A percentile compares a stretch with the other conserved stretches of the same genome.
These are phyloP conservation scores for Boehmeria nivea DNA, from an alignment of 306 rosid genomes.

Conservation along the genomic window DNA sequence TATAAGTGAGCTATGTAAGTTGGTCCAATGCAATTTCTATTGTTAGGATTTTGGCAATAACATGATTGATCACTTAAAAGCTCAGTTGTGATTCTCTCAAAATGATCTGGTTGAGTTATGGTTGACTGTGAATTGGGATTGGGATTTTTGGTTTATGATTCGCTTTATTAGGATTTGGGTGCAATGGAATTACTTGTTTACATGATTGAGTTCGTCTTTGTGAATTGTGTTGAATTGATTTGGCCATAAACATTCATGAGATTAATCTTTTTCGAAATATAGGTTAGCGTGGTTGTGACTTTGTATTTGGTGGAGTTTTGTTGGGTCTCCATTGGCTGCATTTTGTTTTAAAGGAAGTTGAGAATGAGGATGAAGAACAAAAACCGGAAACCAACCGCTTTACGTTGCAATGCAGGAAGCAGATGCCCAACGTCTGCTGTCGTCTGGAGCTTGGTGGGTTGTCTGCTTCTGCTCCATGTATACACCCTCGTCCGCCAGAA, in stretches of 20 bases:
- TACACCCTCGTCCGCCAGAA: constrained; percentile 37
- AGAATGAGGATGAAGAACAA: constrained; percentile 85
- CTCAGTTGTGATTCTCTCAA: not conserved
- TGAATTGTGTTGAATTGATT: not conserved
- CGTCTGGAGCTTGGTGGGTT: constrained; percentile 77
- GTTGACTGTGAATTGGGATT: not conserved
- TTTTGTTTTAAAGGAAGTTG: constrained; percentile 49
- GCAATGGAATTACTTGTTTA: too few species aligned
- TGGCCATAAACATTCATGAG: not conserved
- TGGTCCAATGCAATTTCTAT: not conserved
- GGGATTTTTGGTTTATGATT: too few species aligned
- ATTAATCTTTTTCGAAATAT: constrained; percentile 6
- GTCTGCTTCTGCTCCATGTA: constrained; percentile 57
- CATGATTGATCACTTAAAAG: too few species aligned
- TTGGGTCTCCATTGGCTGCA: constrained; percentile 61
- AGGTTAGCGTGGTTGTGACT: constrained; percentile 34
- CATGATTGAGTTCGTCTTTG: too few species aligned
- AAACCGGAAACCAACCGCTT: constrained; percentile 70
- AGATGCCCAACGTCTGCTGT: constrained; percentile 52
- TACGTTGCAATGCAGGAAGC: constrained; percentile 72
- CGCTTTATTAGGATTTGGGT: too few species aligned
- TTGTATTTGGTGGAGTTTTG: constrained; percentile 25
- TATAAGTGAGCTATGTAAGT: not conserved
- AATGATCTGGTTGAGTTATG: too few species aligned
- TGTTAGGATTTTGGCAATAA: too few species aligned